Percentiles rank a stretch among this genome's conserved stretches.
These are phyloP conservation scores for Nissolia schottii DNA, from an alignment of 306 rosid genomes.

Conservation along the genomic window DNA sequence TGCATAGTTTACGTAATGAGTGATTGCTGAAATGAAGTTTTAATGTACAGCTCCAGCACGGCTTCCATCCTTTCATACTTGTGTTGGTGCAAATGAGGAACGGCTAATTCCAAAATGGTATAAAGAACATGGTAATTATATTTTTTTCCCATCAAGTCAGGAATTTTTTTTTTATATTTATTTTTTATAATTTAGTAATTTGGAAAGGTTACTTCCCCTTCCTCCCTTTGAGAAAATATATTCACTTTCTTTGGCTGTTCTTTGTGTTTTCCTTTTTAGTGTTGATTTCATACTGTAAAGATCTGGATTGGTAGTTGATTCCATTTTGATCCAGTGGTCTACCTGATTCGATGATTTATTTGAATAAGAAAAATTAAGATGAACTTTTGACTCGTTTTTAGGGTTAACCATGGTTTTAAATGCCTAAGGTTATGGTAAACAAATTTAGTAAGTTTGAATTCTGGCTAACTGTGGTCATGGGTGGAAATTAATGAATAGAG, in stretches of 20 bases:
- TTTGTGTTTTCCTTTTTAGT: neutral
- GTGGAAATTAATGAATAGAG: neutral
- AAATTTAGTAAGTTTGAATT: neutral
- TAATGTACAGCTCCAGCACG: constrained; percentile 66
- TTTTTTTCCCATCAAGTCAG: constrained; percentile 12
- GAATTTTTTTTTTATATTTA: neutral
- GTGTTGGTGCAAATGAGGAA: constrained; percentile 94
- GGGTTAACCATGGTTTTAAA: neutral
- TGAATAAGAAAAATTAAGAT: neutral
- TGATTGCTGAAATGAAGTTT: constrained; percentile 21
- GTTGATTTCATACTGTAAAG: neutral
- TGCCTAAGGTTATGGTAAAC: neutral
- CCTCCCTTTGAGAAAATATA: neutral
- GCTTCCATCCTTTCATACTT: constrained; percentile 95
- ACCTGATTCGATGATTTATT: neutral
- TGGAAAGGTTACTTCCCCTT: neutral
- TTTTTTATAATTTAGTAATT: neutral
- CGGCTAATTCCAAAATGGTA: constrained; percentile 95
- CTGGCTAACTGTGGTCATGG: neutral
- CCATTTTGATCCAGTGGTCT: constrained; percentile 5
- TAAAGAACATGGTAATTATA: constrained; percentile 79
- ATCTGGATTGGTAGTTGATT: constrained; percentile 5
- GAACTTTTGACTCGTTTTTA: neutral
- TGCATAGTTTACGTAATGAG: neutral
- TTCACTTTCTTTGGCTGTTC: constrained; percentile 2